Base-by-base conservation (phyloP, 2,329 filamentous ascomycete species). In the Pseudomassariella vexata region DNA sequence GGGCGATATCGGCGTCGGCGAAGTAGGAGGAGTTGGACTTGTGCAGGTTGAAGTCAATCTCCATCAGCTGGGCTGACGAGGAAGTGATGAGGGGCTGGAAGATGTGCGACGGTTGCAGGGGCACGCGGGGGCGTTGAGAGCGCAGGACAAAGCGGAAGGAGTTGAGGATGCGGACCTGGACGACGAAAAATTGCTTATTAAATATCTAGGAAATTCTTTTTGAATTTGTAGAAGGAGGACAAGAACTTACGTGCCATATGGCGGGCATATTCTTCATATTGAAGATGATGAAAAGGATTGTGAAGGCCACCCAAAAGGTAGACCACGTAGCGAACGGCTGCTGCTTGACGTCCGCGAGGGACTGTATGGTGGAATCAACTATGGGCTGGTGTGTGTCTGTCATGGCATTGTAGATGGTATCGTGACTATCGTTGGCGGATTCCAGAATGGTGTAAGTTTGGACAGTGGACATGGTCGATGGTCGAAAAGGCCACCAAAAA, bases 11-110 rank as follows among this genome's bases (percentile, higher is more conserved):
- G 39, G 82, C 67, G 49, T 85, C 80, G 24, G 72, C 64, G 50
- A 85, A 84, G 53, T 85, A 85, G 3, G 80, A 83, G 40, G 66
- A 73, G 56, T 85, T 85, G 25, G 71, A 77, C 50, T 85, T 85
- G 60, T 85, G 80, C 36, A 82, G 48, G 57, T 85, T 85, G 62
- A 83, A 83, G 54, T 85, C 82, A 44, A 70, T 79, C 55, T 85
- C 80, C 40, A 74, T 61, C 24, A 80, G 57, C 1, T 76, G 70
- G 9, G 78, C 71, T 44, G 71, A 70, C 1, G 76, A 74, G 17
- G 65, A 64, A n/a, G 77, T 76, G 27, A 79, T 73, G 18, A 76
- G 55, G 14, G 80, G 73, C 19, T 71, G 66, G 55, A 85, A 85
- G 30, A 85, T 66, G n/a, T 49, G 23, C 75, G 70, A 59, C 0